phyloP scores from a whole-genome alignment of 306 rosid genomes.

The Echinosophora koreensis region DNA sequence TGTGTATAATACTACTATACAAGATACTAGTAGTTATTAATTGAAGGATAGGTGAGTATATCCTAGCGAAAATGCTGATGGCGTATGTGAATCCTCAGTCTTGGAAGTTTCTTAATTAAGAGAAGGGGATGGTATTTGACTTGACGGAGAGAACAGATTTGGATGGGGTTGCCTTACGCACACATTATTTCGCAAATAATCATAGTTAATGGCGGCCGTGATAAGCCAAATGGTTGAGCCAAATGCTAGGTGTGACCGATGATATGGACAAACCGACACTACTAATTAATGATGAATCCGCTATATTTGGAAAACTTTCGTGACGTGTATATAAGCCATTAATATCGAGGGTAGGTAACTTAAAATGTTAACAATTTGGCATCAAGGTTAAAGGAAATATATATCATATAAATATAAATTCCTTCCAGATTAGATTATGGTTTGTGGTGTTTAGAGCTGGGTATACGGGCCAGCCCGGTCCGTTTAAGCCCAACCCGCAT shows the following conservation, averaged over 20 bases:
- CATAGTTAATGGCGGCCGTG: constrained; percentile 26
- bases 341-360: too few relatives aligned
- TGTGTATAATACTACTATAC: too few relatives aligned
- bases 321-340: neutral
- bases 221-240: neutral
- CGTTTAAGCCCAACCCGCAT: too few relatives aligned
- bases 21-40: too few relatives aligned
- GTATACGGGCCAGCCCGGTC: too few relatives aligned
- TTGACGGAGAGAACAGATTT: neutral
- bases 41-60: too few relatives aligned
- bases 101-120: neutral
- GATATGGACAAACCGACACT: neutral
- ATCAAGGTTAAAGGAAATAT: neutral
- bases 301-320: neutral
- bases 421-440: too few relatives aligned
- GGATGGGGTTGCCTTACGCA: neutral
- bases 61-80: neutral
- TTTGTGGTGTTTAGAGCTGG: too few relatives aligned
- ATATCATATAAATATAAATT: too few relatives aligned
- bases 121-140: neutral
- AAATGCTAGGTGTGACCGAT: constrained; percentile 13
- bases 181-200: neutral
- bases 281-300: neutral
- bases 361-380: neutral
- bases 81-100: neutral